These are phyloP conservation scores for Centaurea solstitialis DNA, from an alignment of 129 eudicot genomes.

Conservation along the genomic window DNA sequence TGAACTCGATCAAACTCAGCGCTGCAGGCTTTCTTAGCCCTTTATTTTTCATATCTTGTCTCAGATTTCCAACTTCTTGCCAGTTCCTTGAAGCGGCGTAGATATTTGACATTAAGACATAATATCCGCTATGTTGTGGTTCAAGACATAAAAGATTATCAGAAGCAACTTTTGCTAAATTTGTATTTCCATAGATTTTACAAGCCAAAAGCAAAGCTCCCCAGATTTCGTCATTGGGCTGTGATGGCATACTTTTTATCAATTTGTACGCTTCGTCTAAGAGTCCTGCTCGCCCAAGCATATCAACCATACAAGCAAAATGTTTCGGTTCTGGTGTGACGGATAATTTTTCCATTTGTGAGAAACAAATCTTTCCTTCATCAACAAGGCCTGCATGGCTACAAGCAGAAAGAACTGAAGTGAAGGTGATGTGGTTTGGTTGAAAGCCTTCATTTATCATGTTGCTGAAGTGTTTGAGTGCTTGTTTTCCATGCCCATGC, in stretches of 20 bases:
- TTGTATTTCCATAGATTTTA: slow-evolving; percentile 44
- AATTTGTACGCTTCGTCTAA: slow-evolving; percentile 69
- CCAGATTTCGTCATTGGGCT: slow-evolving; percentile 67
- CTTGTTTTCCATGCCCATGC: slow-evolving; percentile 52
- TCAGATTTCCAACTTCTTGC: slow-evolving; percentile 42
- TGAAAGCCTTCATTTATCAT: slow-evolving; percentile 43
- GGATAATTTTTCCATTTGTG: slow-evolving; percentile 33
- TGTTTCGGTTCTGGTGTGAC: slow-evolving; percentile 47
- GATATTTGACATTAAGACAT: slow-evolving; percentile 55
- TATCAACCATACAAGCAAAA: slow-evolving; percentile 90
- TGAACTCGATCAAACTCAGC: slow-evolving; percentile 31
- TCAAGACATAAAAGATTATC: slow-evolving; percentile 53
- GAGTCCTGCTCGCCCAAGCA: slow-evolving; percentile 67
- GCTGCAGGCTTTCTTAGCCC: slow-evolving; percentile 51
- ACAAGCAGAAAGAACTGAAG: slow-evolving; percentile 57
- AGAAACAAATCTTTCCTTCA: slow-evolving; percentile 41
- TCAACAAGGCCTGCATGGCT: slow-evolving; percentile 57
- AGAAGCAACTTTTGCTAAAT: slow-evolving; percentile 62
- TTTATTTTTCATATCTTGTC: slow-evolving; percentile 38
- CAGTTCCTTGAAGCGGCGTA: slow-evolving; percentile 45
- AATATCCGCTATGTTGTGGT: slow-evolving; percentile 59
- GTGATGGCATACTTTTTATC: slow-evolving; percentile 49
- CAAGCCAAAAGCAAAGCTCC: slow-evolving; percentile 77
- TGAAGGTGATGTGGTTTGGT: slow-evolving; percentile 56
- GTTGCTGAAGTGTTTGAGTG: slow-evolving; percentile 27